phyloP scores from a whole-genome alignment of 345 rosid species.

The Pseudoturritis turrita region DNA sequence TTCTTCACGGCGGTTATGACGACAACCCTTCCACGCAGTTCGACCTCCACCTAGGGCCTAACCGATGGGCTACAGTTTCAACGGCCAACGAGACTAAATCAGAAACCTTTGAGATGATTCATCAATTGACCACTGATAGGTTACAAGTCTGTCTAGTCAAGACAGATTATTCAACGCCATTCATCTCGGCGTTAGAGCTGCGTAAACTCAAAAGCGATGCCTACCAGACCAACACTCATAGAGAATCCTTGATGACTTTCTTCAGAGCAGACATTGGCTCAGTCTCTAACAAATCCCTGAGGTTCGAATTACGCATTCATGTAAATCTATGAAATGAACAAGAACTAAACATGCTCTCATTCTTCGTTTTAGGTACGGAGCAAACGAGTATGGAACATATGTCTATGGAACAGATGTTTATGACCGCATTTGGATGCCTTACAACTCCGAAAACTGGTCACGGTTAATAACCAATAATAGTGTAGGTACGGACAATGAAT shows the following conservation, averaged over 20 bases:
- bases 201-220: constrained; percentile 15
- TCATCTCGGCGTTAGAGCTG: constrained; percentile 38
- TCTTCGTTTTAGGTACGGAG: constrained; percentile 24
- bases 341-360: not conserved
- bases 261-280: constrained; percentile 22
- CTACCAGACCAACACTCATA: not conserved
- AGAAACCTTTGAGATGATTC: constrained; percentile 22
- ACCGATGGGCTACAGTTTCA: constrained; percentile 26
- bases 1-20: constrained; percentile 42
- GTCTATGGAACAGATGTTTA: constrained; percentile 3
- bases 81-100: not conserved
- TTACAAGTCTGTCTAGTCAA: constrained; percentile 43
- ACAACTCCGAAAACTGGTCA: not conserved
- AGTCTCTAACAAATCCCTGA: constrained; percentile 2
- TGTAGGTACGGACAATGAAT: not conserved
- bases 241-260: not conserved
- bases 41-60: constrained; percentile 35
- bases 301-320: constrained; percentile 8
- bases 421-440: constrained; percentile 38
- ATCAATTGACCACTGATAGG: constrained; percentile 13
- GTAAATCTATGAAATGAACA: not conserved
- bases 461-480: not conserved
- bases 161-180: constrained; percentile 29
- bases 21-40: constrained; percentile 6
- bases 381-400: constrained; percentile 16